A percentile compares a stretch with the other conserved stretches of the same genome.
Evolutionary conservation across 768 basidiomycete genomes (phyloP).

Genomic region (Suillus tomentosus): DNA sequence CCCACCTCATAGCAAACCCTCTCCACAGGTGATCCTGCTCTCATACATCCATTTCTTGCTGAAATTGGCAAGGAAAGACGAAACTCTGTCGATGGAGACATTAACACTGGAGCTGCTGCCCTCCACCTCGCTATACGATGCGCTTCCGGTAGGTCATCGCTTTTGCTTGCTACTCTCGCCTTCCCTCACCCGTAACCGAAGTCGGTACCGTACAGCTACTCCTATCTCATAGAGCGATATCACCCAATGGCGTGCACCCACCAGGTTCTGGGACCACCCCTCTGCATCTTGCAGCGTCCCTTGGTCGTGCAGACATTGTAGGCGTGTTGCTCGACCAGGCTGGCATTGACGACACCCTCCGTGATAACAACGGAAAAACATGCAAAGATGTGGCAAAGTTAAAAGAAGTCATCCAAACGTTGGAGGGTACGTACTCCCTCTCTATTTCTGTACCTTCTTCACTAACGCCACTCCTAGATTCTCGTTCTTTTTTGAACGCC

Average conservation of each 20-base stretch:
- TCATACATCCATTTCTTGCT: slow-evolving; percentile 79
- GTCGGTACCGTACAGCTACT: slow-evolving; percentile 69
- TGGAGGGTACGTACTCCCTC: slow-evolving; percentile 57
- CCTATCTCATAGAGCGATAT: slow-evolving; percentile 72
- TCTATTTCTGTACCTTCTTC: not conserved
- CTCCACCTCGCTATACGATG: slow-evolving; percentile 84
- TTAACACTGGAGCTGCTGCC: slow-evolving; percentile 73
- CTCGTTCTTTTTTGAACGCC: slow-evolving; percentile 73
- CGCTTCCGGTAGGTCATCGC: slow-evolving; percentile 58
- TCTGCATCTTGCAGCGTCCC: slow-evolving; percentile 69
- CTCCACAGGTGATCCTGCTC: slow-evolving; percentile 65
- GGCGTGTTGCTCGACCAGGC: slow-evolving; percentile 78
- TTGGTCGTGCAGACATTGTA: slow-evolving; percentile 74
- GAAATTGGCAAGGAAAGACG: slow-evolving; percentile 72
- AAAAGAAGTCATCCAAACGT: slow-evolving; percentile 62
- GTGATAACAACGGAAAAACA: slow-evolving; percentile 67
- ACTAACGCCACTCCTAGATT: slow-evolving; percentile 51
- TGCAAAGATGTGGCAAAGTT: slow-evolving; percentile 72
- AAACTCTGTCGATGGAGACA: slow-evolving; percentile 45
- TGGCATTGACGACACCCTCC: slow-evolving; percentile 73
- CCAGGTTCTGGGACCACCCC: slow-evolving; percentile 72
- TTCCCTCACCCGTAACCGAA: slow-evolving; percentile 28
- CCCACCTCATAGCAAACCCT: slow-evolving; percentile 3
- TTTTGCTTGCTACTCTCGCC: not conserved
- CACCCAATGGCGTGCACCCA: slow-evolving; percentile 77